These are phyloP conservation scores for Talaromyces verruculosus DNA, from an alignment of 2,329 filamentous ascomycete genomes.

Conservation along the genomic window DNA sequence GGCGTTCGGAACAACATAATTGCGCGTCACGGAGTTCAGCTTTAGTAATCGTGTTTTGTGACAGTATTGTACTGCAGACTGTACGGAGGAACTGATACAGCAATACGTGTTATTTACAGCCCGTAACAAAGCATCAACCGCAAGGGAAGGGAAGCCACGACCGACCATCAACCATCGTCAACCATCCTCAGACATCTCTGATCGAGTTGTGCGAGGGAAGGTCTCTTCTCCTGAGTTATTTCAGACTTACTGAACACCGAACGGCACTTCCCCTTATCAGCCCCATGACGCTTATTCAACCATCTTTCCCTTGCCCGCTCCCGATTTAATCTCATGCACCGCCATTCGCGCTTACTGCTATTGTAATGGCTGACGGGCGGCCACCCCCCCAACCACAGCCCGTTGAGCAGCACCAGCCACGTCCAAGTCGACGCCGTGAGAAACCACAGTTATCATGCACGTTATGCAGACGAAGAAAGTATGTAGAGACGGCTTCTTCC, in stretches of 20 bases:
- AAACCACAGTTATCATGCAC: conserved; percentile 15
- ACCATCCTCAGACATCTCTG: neutral
- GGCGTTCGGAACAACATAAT: conserved; percentile 3
- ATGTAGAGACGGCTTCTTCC: neutral
- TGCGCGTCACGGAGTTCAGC: neutral
- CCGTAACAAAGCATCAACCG: neutral
- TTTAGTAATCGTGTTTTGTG: neutral
- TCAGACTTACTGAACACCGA: neutral
- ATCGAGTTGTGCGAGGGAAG: neutral
- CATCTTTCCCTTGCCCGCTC: neutral
- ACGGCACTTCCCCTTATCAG: neutral
- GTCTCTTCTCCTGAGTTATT: neutral
- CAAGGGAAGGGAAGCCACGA: neutral
- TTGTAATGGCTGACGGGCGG: conserved; percentile 11
- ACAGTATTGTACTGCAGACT: neutral
- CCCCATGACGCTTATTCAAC: neutral
- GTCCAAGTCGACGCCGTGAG: conserved; percentile 7
- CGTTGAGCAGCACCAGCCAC: neutral
- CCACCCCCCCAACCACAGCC: neutral
- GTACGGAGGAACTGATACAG: neutral
- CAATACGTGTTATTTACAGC: neutral
- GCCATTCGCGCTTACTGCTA: neutral
- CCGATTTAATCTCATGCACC: neutral
- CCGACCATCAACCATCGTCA: neutral
- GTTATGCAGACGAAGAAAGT: conserved; percentile 16